Evolutionary conservation across 768 basidiomycete genomes (phyloP).

Genomic region (Russula ochroleuca): DNA sequence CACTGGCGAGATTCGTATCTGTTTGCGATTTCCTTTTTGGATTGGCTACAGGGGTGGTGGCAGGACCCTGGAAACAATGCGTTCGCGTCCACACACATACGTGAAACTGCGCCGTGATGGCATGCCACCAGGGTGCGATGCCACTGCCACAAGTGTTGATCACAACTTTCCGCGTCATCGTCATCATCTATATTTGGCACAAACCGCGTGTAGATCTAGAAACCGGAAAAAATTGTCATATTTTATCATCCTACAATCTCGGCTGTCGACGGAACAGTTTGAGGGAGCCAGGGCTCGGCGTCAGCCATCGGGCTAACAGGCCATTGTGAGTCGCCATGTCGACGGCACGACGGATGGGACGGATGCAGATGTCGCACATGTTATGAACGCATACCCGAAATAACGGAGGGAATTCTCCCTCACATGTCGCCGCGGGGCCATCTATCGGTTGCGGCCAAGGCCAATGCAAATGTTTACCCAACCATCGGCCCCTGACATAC

Average conservation of each 20-base stretch:
- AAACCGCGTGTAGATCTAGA: not conserved
- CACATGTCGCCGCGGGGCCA: conserved; percentile 3
- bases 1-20: conserved; percentile 13
- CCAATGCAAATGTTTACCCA: conserved; percentile 91
- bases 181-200: not conserved
- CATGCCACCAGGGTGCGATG: not conserved
- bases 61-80: conserved; percentile 8
- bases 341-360: not conserved
- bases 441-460: conserved; percentile 29
- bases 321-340: conserved; percentile 20
- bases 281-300: not conserved
- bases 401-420: not conserved
- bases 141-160: not conserved
- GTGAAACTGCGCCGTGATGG: conserved; percentile 4
- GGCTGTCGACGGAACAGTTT: conserved; percentile 15
- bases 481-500: conserved; percentile 89
- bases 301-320: conserved; percentile 16
- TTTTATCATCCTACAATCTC: conserved; percentile 11
- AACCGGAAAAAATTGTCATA: conserved; percentile 1
- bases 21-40: conserved; percentile 2
- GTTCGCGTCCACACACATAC: not conserved
- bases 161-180: not conserved
- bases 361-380: not conserved
- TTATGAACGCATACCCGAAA: not conserved
- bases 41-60: not conserved